Percentiles rank a stretch among this genome's conserved stretches.
Conservation (phyloP, 192 early-diverging fungal species). For the Phlyctochytrium bullatum region DNA sequence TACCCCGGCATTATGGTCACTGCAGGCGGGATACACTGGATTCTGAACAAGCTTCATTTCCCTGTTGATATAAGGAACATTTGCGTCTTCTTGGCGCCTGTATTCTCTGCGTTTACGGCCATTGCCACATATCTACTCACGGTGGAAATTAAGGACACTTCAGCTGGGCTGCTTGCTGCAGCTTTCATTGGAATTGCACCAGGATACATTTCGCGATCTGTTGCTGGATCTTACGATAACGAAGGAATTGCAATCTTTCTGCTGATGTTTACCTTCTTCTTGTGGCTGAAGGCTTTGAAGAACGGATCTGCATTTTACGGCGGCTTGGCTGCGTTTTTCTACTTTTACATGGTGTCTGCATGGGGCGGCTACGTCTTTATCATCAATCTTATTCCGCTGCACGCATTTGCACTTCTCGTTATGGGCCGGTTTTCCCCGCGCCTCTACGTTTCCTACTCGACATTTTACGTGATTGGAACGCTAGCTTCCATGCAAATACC, state of each 20-base stretch:
- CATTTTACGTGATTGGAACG: constrained; percentile 97
- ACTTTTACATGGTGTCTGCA: constrained; percentile 99
- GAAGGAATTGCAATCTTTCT: constrained; percentile 99
- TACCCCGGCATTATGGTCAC: constrained; percentile 99
- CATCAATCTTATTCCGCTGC: constrained; percentile 97
- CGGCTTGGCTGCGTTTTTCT: constrained; percentile 82
- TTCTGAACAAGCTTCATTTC: constrained; percentile 91
- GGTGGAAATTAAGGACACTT: constrained; percentile 83
- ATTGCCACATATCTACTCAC: constrained; percentile 93
- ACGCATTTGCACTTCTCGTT: constrained; percentile 86
- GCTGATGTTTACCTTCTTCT: constrained; percentile 94
- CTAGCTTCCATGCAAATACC: constrained; percentile 98
- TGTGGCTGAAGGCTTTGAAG: constrained; percentile 97
- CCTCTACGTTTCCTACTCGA: constrained; percentile 95
- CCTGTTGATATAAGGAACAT: constrained; percentile 98
- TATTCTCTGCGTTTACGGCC: constrained; percentile 96
- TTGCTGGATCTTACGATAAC: constrained; percentile 99
- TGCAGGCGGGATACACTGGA: constrained; percentile 88
- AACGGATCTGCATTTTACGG: constrained; percentile 90
- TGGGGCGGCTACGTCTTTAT: constrained; percentile 99
- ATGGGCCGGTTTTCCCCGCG: constrained; percentile 96
- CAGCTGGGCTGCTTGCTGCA: constrained; percentile 91
- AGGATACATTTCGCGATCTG: constrained; percentile 99
- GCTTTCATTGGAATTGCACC: constrained; percentile 98
- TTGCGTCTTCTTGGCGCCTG: constrained; percentile 95